phyloP scores from a whole-genome alignment of 805 yeast species.

The Priceomyces carsonii region DNA sequence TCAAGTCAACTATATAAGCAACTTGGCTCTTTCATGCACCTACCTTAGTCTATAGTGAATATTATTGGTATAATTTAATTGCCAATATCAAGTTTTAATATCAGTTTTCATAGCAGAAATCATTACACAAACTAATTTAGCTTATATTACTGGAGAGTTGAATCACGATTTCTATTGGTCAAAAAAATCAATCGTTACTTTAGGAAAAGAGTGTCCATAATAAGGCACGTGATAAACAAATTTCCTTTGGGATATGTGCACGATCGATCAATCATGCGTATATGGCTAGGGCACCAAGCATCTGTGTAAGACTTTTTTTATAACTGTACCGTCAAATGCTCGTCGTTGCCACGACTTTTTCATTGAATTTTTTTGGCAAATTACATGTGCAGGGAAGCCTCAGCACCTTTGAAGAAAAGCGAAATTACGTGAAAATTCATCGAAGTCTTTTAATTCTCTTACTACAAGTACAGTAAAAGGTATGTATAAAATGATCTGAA shows the following conservation, averaged over 20 bases:
- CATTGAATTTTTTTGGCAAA: slow-evolving; percentile 1
- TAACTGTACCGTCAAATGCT: too few species aligned
- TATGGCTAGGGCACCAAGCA: too few species aligned
- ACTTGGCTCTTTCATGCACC: not conserved
- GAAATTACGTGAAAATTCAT: slow-evolving; percentile 3
- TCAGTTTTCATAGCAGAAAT: too few species aligned
- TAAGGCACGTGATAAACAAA: too few species aligned
- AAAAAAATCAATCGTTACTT: too few species aligned
- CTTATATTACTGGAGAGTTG: slow-evolving; percentile 7
- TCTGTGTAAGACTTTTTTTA: too few species aligned
- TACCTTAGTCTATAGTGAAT: slow-evolving; percentile 1
- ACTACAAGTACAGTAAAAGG: slow-evolving; percentile 16
- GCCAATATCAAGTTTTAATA: slow-evolving; percentile 1
- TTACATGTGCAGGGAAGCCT: not conserved
- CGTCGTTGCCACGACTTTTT: slow-evolving; percentile 1
- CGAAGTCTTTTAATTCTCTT: slow-evolving; percentile 1
- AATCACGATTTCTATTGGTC: slow-evolving; percentile 2
- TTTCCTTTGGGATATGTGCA: too few species aligned
- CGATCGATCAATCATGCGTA: too few species aligned
- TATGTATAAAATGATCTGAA: slow-evolving; percentile 13
- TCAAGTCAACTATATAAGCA: not conserved
- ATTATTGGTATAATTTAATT: not conserved
- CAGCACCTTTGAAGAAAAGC: not conserved
- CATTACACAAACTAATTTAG: slow-evolving; percentile 3
- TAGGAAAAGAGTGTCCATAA: too few species aligned